Evolutionary conservation across 2,329 filamentous ascomycete genomes (phyloP), one percentile per base, ranked within the genome.

Genomic region (Ophiocordyceps robertsii): DNA sequence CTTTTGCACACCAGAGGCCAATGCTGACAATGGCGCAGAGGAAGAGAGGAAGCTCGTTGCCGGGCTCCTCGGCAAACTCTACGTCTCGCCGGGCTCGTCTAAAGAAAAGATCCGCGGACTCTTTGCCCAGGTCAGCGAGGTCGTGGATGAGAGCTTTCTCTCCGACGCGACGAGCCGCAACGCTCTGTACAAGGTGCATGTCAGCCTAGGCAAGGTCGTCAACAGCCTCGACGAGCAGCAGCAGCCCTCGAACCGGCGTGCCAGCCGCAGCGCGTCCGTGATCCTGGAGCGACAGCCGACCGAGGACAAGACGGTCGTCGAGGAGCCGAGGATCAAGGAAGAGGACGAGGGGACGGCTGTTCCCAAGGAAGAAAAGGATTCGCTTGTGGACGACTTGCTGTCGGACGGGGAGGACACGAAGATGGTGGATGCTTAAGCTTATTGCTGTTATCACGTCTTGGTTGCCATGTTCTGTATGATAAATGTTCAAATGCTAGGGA

Each of bases 21-120:
- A 29, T 29, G 30, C 44, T 46, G 27, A 46, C 16, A n/a, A 2
- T 7, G 30, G 46, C 40, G 57, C 55, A 82, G 82, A 84, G 58
- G 88, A 95, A 49, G 89, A 95, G 61, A 86, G 84, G 65, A 95
- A 93, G 59, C 73, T 82, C 1, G 66, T 92, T 10, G 78, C 85
- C 27, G 74, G 80, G 0, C 75, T 95, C 39, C 72, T 96, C 1
- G 79, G 79, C 49, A 96, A 95, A 62, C 69, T 95, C 2, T 79
- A 89, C 56, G 72, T 96, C 39, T 80, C 82, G 1, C 73, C 85
- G 0, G 68, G 81, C 2, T 79, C 78, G 0, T 69, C 69, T 0
- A 70, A 77, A 47, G 67, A 73, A 19, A 76, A 75, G 51, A 64
- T 80, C 46, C 65, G 75, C 48, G 66, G 72, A 33, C 55, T 77